Base-by-base conservation (phyloP, 345 rosid genomes). In the Eucalyptus grandis region DNA sequence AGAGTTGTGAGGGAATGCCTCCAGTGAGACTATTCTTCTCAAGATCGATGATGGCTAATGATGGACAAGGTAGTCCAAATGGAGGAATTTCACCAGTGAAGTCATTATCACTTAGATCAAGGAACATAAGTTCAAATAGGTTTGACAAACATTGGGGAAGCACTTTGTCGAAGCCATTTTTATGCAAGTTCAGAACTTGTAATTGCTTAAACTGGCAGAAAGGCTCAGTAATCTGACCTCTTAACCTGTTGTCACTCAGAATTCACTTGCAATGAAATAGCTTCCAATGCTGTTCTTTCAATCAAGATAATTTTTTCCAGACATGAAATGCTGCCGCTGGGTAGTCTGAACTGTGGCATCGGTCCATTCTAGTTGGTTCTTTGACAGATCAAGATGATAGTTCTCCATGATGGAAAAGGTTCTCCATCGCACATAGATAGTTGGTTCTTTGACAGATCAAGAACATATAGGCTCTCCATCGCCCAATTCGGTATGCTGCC, bases 101-200 rank as follows among this genome's bases (percentile, higher is more conserved):
- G 30, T 58, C 14, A 58, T 58, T 58, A 24, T 58, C 14, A 58
- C 65, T 58, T 26, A 26, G n/a, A 58, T 58, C 65, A 0, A 58
- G 65, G 2, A 58, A 2, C 4, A 2, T 0, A 24, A 58, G 30
- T 1, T 58, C 0, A 54, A 5, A 0, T 54, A 54, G 65, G 65
- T 5, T 58, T 11, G 65, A 24, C 65, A 58, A 24, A 58, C 65
- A 58, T 10, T 58, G 5, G 11, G 65, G 65, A 24, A 58, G 65
- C 65, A 24, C 30, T 24, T 58, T 11, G 65, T 11, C 30, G n/a
- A 58, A 24, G 65, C 65, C 30, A 58, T 24, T 58, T 58, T 58
- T 58, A 54, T 58, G 30, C 65, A 58, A 14, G 30, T 9, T 24
- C 30, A 24, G 30, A 58, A 58, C 6, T 58, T 0, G 0, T 58